Evolutionary conservation across 768 basidiomycete genomes (phyloP).

Genomic region (Paxillus involutus): DNA sequence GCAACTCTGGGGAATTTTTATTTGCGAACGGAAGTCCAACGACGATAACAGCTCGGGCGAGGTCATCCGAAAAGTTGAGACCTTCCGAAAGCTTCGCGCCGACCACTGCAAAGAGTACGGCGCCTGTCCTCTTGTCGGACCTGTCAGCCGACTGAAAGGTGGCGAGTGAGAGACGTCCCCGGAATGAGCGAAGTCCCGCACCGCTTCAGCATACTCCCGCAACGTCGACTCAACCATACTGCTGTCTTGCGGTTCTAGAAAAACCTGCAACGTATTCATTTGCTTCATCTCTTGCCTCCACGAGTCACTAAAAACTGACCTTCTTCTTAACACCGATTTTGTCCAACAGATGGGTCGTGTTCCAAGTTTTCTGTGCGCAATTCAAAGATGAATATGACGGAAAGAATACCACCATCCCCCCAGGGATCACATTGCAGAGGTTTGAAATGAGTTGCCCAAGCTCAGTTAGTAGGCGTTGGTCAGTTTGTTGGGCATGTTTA

Average conservation of each 20-base stretch:
- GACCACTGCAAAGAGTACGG: conserved; percentile 89
- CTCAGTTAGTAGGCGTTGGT: conserved; percentile 69
- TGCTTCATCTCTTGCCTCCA: not conserved
- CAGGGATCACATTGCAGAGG: conserved; percentile 72
- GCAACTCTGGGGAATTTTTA: conserved; percentile 84
- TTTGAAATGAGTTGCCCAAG: conserved; percentile 85
- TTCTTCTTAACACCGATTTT: conserved; percentile 73
- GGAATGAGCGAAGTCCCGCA: conserved; percentile 23
- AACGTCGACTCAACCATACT: conserved; percentile 73
- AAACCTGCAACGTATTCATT: conserved; percentile 53
- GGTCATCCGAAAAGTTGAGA: conserved; percentile 70
- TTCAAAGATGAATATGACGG: conserved; percentile 88
- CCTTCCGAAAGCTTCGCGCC: conserved; percentile 98
- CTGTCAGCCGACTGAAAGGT: conserved; percentile 15
- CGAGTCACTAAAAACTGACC: conserved; percentile 38
- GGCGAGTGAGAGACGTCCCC: conserved; percentile 1
- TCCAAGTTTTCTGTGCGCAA: conserved; percentile 66
- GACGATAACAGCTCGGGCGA: conserved; percentile 84
- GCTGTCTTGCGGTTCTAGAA: conserved; percentile 81
- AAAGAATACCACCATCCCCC: conserved; percentile 91
- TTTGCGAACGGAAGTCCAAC: conserved; percentile 95
- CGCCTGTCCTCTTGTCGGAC: conserved; percentile 49
- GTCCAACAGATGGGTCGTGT: conserved; percentile 54
- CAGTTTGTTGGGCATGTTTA: conserved; percentile 72
- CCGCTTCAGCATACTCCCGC: conserved; percentile 66